phyloP scores from a whole-genome alignment of 2,329 filamentous ascomycete genomes.

The Ophiosphaerella herpotricha region DNA sequence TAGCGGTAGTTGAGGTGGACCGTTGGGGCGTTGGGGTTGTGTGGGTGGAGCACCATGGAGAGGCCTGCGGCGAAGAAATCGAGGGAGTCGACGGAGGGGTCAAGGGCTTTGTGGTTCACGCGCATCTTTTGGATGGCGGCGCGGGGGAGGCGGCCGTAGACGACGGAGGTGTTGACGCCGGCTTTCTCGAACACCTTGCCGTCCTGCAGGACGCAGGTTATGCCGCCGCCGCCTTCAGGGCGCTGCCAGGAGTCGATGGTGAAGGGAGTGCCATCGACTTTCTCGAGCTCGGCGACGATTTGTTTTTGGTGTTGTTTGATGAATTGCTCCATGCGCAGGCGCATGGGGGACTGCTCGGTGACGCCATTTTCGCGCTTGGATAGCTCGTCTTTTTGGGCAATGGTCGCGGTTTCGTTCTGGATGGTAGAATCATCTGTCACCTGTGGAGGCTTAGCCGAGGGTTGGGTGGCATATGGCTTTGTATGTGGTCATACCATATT shows the following conservation, averaged over 20 bases:
- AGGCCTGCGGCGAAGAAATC: conserved; percentile 96
- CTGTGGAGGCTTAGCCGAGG: conserved; percentile 21
- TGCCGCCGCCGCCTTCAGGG: conserved; percentile 87
- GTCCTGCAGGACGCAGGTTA: conserved; percentile 92
- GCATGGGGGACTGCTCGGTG: conserved; percentile 84
- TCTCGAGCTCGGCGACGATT: conserved; percentile 82
- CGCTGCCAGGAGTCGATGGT: conserved; percentile 84
- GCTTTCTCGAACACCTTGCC: conserved; percentile 98
- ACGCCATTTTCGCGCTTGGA: conserved; percentile 79
- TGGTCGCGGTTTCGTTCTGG: conserved; percentile 65
- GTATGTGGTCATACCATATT: conserved; percentile 57
- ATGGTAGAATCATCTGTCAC: conserved; percentile 43
- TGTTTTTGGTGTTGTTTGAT: conserved; percentile 90
- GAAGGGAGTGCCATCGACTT: conserved; percentile 83
- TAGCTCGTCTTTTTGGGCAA: conserved; percentile 83
- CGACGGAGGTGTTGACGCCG: conserved; percentile 91
- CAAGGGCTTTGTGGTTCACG: conserved; percentile 89
- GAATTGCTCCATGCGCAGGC: conserved; percentile 94
- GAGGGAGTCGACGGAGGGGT: conserved; percentile 75
- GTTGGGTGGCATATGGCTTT: no score
- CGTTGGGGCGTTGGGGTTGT: conserved; percentile 95
- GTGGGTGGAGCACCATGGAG: conserved; percentile 89
- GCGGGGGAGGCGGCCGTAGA: conserved; percentile 88
- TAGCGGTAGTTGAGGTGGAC: conserved; percentile 99
- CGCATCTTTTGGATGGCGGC: conserved; percentile 83